Conservation (phyloP, 2,329 filamentous ascomycete genomes). For the Colletotrichum gloeosporioides region DNA sequence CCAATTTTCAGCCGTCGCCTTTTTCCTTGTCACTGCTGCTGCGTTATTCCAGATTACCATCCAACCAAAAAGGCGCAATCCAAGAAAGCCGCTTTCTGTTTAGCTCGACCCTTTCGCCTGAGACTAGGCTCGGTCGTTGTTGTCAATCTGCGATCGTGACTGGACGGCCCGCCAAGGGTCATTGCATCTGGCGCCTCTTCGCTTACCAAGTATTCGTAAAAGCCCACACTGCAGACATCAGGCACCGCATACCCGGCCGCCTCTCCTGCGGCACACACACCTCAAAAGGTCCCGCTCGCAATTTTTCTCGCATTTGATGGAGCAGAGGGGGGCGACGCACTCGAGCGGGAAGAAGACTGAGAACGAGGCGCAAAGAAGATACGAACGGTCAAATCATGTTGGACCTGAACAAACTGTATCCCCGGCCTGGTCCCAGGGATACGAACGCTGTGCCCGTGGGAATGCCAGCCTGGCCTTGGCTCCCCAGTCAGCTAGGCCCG, state of each 20-base stretch:
- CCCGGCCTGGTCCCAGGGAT: neutral
- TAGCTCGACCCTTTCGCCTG: neutral
- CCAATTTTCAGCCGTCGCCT: neutral
- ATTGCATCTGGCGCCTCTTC: neutral
- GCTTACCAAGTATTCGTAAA: neutral
- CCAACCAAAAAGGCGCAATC: neutral
- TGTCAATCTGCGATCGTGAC: neutral
- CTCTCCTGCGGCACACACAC: neutral
- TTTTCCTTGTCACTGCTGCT: neutral
- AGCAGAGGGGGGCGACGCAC: neutral
- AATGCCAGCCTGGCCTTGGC: neutral
- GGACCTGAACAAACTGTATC: neutral
- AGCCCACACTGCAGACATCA: neutral
- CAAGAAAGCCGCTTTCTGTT: neutral
- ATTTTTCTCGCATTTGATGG: neutral
- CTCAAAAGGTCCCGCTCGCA: neutral
- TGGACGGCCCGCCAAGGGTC: neutral
- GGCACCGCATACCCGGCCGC: neutral
- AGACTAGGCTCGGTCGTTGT: conserved; percentile 6
- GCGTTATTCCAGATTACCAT: neutral
- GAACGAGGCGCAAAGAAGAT: neutral
- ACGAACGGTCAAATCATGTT: neutral
- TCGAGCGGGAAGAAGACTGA: neutral
- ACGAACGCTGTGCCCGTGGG: neutral
- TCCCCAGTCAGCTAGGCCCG: neutral